Evolutionary conservation across 805 yeast species (phyloP), one percentile per base, ranked within the genome.

Genomic region (Kazachstania bromeliacearum): DNA sequence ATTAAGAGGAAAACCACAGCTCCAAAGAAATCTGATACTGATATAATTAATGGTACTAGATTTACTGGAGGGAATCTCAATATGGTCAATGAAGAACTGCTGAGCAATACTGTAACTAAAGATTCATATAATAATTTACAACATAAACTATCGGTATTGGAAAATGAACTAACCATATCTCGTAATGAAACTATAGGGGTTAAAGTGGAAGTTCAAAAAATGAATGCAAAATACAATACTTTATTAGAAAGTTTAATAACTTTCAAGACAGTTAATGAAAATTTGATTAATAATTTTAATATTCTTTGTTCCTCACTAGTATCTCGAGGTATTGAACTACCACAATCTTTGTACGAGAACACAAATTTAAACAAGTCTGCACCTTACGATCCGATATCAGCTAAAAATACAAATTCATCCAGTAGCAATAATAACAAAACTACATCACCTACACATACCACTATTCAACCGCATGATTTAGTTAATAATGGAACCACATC

Each of bases 1-100:
- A 92, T 92, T 53, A 85, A 84, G 51, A 64, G 96, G 32, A 88
- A 88, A 55, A 79, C 79, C 0, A 82, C 92, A 4, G 62, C 66
- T 12, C 65, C 68, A 37, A 75, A 73, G 45, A 71, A 74, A 49
- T 31, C 46, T 4, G 60, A 57, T 25, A 52, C 50, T 4, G 33
- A 38, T 12, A 31, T 44, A 12, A 40, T 55, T 9, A 15, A 19
- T 21, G 10, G 46, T 5, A 59, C 53, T 23, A 55, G 50, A 6
- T 31, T 37, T n/a, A 35, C 44, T 13, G 42, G 53, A 9, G 8
- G 15, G 3, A 56, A 58, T n/a, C 54, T 45, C 7, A 53, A 46
- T 22, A 39, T 62, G 23, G 56, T 13, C 6, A 31, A 54, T 21
- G 31, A 29, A 17, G 30, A 22, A 8, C n/a, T 17, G 10, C 15